phyloP scores from a whole-genome alignment of 345 rosid genomes.

The Acer campestre region DNA sequence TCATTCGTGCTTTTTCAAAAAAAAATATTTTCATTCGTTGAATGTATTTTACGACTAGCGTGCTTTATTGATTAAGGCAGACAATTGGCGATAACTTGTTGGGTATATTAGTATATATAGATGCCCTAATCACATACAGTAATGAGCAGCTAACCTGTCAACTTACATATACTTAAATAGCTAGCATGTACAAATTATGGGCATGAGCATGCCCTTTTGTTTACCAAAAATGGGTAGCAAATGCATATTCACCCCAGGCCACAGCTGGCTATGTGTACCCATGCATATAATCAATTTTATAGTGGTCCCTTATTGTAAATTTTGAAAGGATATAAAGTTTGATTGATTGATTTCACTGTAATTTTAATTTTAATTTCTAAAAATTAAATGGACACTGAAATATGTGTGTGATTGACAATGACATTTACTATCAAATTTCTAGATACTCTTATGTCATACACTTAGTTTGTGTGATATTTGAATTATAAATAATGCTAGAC shows the following conservation, averaged over 20 bases:
- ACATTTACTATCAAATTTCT: no score
- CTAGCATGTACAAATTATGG: neutral
- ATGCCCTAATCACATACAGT: neutral
- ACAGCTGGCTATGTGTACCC: neutral
- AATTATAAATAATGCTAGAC: no score
- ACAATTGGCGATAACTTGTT: no score
- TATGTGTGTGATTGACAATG: no score
- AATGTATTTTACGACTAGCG: no score
- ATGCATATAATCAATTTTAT: neutral
- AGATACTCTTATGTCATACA: no score
- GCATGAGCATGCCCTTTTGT: conserved; percentile 1
- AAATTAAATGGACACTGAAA: neutral
- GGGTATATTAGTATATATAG: no score
- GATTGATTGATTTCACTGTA: neutral
- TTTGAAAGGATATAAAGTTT: no score
- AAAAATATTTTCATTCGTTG: no score
- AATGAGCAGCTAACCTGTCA: neutral
- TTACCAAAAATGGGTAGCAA: neutral
- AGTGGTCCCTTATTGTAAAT: neutral
- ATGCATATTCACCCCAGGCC: neutral
- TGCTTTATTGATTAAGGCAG: no score
- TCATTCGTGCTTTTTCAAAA: no score
- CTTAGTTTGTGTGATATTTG: no score
- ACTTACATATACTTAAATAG: neutral
- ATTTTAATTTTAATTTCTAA: neutral